phyloP scores from a whole-genome alignment of 768 basidiomycete genomes.

The Tricholoma hemisulphureum region DNA sequence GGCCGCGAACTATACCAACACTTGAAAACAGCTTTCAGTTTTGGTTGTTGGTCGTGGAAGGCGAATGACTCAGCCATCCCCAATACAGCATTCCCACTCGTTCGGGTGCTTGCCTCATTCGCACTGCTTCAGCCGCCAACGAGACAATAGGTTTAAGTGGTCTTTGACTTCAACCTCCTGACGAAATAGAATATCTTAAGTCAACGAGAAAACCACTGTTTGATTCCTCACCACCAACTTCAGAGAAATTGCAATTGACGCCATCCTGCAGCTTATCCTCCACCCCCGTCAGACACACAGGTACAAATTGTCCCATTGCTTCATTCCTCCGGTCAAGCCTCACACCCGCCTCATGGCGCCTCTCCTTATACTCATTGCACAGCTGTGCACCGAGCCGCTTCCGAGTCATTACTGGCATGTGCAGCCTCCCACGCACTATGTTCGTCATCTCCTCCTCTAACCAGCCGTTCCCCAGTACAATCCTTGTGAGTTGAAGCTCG shows the following conservation, averaged over 20 bases:
- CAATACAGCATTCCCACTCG: constrained; percentile 97
- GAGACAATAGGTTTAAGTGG: constrained; percentile 88
- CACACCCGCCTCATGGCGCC: constrained; percentile 77
- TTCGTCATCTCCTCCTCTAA: constrained; percentile 97
- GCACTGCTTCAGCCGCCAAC: constrained; percentile 96
- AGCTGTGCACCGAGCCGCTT: constrained; percentile 69
- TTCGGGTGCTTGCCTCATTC: constrained; percentile 87
- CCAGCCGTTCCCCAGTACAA: constrained; percentile 98
- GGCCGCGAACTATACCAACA: constrained; percentile 98
- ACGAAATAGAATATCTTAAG: constrained; percentile 47
- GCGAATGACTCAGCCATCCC: constrained; percentile 79
- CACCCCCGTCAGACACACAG: constrained; percentile 91
- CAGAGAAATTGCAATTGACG: constrained; percentile 95
- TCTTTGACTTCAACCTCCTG: constrained; percentile 79
- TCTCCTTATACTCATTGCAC: constrained; percentile 71
- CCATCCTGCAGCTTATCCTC: constrained; percentile 99
- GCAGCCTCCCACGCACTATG: constrained; percentile 94
- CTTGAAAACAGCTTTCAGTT: constrained; percentile 42
- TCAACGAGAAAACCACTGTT: constrained; percentile 35
- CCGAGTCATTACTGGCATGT: constrained; percentile 90
- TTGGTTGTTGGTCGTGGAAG: neutral
- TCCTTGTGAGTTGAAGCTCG: constrained; percentile 81
- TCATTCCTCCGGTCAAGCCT: constrained; percentile 77
- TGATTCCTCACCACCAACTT: constrained; percentile 95
- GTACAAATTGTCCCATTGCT: constrained; percentile 83